Base-by-base conservation (phyloP, 352 stramenopile genomes). In the Phytophthora fragariae region DNA sequence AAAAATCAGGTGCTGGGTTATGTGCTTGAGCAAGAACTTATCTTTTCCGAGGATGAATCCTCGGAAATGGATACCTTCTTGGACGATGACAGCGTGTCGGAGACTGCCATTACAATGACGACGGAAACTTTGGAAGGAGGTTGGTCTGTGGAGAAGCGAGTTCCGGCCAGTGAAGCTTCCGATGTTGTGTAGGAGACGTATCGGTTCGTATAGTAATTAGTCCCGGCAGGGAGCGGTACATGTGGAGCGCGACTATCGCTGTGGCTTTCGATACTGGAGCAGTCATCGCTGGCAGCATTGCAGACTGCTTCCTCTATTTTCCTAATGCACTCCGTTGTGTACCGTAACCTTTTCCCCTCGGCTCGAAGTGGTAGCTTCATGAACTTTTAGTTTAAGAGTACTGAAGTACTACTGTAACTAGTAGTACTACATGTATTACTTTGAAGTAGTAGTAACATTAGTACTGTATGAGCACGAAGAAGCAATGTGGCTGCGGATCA, bases 1-100 rank as follows among this genome's bases (percentile, higher is more conserved):
- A 95, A 96, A 73, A 87, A 92, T 46, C 86, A 95, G 63, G 70
- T 96, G 10, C 77, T 96, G 10, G 90, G 90, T 5, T 96, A 96
- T 50, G 85, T 94, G 27, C 80, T 96, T 3, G 90, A 95, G 70
- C 85, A 92, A 11, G 86, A 94, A 46, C 72, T 93, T 9, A 71
- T 70, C 12, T 78, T 79, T 46, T 90, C 85, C 9, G 88, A 92
- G 17, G 86, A 96, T 70, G 90, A 96, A 46, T 35, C 80, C 56
- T 92, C 85, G 5, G 89, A 94, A 65, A 84, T 83, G 55, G 89
- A 96, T 54, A 87, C 79, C 39, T 92, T 94, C 62, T 65, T 96
- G 56, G 80, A 87, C 19, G 73, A 84, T n/a, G 78, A 88, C 56
- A 79, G 68, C 54, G 56, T 69, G 24, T 74, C 65, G 12, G 70